Evolutionary conservation across 2,329 filamentous ascomycete genomes (phyloP).

Genomic region (Nothophaeocryptopus gaeumannii): DNA sequence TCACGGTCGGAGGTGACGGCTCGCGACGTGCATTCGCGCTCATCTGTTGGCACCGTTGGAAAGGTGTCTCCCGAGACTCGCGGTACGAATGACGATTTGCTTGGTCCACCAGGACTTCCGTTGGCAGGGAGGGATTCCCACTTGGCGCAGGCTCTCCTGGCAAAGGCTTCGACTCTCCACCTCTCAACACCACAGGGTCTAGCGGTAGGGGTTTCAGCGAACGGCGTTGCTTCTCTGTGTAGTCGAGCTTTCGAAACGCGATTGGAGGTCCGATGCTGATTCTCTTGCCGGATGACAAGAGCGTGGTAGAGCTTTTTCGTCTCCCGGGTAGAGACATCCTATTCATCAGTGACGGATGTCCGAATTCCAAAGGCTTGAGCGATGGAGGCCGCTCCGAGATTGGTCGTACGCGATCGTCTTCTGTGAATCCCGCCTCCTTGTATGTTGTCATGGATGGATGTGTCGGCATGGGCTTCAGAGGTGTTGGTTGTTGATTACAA

Average conservation of each 20-base stretch:
- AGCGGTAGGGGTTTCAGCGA: conserved; percentile 29
- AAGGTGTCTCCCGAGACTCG: conserved; percentile 14
- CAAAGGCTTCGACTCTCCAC: conserved; percentile 3
- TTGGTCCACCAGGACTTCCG: no score
- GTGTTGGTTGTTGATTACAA: conserved; percentile 26
- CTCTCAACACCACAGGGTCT: conserved; percentile 27
- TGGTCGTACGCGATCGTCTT: conserved; percentile 21
- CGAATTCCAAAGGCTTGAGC: conserved; percentile 24
- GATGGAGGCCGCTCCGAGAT: conserved; percentile 25
- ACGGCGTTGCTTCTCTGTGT: conserved; percentile 31
- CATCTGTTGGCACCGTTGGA: conserved; percentile 15
- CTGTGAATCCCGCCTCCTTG: conserved; percentile 15
- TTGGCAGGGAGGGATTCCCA: no score
- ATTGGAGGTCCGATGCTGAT: conserved; percentile 26
- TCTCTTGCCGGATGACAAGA: conserved; percentile 19
- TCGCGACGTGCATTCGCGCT: conserved; percentile 7
- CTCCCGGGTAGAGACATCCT: conserved; percentile 17
- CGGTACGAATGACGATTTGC: conserved; percentile 8
- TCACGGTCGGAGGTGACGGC: neutral
- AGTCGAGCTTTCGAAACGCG: conserved; percentile 28
- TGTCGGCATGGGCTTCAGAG: conserved; percentile 20
- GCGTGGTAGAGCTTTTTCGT: conserved; percentile 20
- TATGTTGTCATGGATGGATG: conserved; percentile 1
- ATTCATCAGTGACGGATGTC: conserved; percentile 21
- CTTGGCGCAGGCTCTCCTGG: no score